A percentile compares a stretch with the other conserved stretches of the same genome.
phyloP scores from a whole-genome alignment of 345 rosid genomes.

The Lepidium sativum region DNA sequence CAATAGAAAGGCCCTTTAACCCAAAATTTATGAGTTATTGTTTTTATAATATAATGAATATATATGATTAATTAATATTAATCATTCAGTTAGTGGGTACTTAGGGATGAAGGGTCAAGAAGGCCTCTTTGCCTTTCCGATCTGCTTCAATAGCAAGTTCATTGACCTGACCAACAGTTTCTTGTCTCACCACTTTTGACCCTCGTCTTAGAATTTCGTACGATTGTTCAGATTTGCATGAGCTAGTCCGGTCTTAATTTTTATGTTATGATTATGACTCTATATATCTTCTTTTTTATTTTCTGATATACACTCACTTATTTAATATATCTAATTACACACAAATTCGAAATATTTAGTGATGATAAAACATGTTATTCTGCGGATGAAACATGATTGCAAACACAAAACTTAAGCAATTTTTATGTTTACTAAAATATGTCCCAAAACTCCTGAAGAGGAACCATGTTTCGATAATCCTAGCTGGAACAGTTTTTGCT shows the following conservation, averaged over 20 bases:
- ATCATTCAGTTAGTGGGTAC: not conserved
- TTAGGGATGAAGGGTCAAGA: slow-evolving; percentile 25
- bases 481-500: not conserved
- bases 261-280: not conserved
- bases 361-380: too few species aligned
- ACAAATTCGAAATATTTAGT: not conserved
- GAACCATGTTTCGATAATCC: not conserved
- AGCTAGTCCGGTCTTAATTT: not conserved
- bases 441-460: not conserved
- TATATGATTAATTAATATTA: not conserved
- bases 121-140: slow-evolving; percentile 13
- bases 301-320: not conserved
- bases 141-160: slow-evolving; percentile 16
- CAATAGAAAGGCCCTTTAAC: not conserved
- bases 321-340: not conserved
- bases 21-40: not conserved
- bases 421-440: not conserved
- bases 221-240: not conserved
- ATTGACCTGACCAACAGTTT: slow-evolving; percentile 15
- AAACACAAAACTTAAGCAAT: not conserved
- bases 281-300: not conserved
- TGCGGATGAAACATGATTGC: not conserved
- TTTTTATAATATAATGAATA: not conserved
- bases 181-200: slow-evolving; percentile 13
- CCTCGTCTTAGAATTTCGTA: not conserved